Base-by-base conservation (phyloP, 805 yeast species). In the Nakazawaea wyomingensis region DNA sequence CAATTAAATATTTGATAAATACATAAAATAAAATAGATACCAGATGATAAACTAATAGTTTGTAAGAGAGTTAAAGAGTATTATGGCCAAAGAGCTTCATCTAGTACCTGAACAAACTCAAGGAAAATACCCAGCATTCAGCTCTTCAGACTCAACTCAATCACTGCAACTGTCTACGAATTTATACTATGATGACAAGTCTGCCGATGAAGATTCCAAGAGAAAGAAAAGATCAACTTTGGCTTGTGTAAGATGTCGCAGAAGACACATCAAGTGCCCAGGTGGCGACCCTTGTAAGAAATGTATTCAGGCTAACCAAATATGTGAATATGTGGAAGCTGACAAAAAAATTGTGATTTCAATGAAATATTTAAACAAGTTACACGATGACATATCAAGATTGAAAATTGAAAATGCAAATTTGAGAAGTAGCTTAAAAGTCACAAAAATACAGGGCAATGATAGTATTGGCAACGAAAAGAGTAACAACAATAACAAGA, bases 201-300 rank as follows among this genome's bases (percentile, higher is more conserved):
- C 33, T n/a, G 17, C 24, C 17, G 13, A 17, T 19, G 19, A 28
- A 5, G 18, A 28, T 19, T 4, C 16, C 18, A 19, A 27, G 13
- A 27, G 31, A 14, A 28, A 14, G 34, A 34, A 41, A 16, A 14
- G 34, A 26, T 39, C 38, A 16, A 18, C 54, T 5, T 39, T 58
- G 36, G 69, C 70, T 5, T 84, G 91, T 57, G 73, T 75, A 2
- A 63, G 86, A 35, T 85, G 93, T 55, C 68, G 91, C 26, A 72
- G 76, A 37, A 69, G 88, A 41, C 93, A 85, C 59, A 77, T 82
- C 34, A 75, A 83, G 48, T 85, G 93, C 54, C 87, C 87, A 11
- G 89, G 89, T 2, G 87, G 86, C 1, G 75, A 80, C 37, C 88
- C 89, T 0, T 85, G 93, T 56, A 59, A 65, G 39, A 79, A 79